Percentiles rank a stretch among this genome's conserved stretches.
Conservation (phyloP, 345 rosid species). For the Moricandia moricandioides region DNA sequence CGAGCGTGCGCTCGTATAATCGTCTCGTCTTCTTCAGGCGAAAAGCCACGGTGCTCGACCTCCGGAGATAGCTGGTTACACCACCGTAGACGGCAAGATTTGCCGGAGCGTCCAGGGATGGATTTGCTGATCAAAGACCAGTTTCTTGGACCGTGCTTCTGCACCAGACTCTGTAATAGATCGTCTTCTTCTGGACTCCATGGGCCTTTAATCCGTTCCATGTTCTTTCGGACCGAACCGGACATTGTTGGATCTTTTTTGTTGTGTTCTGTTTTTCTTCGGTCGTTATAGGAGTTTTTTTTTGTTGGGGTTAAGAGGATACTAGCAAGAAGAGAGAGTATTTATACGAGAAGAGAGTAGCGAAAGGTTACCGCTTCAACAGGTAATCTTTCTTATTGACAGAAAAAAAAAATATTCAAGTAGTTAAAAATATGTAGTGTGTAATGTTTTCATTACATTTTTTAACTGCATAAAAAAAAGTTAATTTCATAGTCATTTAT, state of each 20-base stretch:
- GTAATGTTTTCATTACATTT: not conserved
- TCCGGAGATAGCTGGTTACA: constrained; percentile 94
- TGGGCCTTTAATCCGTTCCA: constrained; percentile 93
- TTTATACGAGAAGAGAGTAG: constrained; percentile 34
- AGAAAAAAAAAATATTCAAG: not conserved
- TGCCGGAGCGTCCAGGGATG: constrained; percentile 88
- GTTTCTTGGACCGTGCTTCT: constrained; percentile 80
- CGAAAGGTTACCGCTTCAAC: constrained; percentile 34
- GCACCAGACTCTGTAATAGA: constrained; percentile 61
- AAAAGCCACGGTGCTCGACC: constrained; percentile 84
- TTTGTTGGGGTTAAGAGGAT: constrained; percentile 30
- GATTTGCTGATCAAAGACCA: constrained; percentile 95
- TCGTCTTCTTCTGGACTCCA: constrained; percentile 99
- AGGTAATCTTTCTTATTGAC: constrained; percentile 22
- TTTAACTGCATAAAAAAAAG: constrained; percentile 6
- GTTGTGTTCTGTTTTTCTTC: constrained; percentile 2
- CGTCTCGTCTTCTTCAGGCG: constrained; percentile 71
- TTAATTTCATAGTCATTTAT: not conserved
- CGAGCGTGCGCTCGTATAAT: constrained; percentile 80
- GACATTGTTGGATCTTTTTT: constrained; percentile 18
- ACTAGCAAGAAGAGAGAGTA: constrained; percentile 22
- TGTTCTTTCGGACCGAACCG: constrained; percentile 28
- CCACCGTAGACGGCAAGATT: constrained; percentile 91
- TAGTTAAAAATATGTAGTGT: not conserved
- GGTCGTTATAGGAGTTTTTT: not conserved